Conservation (phyloP, 257 asterid genomes). For the Fraxinus anomala region DNA sequence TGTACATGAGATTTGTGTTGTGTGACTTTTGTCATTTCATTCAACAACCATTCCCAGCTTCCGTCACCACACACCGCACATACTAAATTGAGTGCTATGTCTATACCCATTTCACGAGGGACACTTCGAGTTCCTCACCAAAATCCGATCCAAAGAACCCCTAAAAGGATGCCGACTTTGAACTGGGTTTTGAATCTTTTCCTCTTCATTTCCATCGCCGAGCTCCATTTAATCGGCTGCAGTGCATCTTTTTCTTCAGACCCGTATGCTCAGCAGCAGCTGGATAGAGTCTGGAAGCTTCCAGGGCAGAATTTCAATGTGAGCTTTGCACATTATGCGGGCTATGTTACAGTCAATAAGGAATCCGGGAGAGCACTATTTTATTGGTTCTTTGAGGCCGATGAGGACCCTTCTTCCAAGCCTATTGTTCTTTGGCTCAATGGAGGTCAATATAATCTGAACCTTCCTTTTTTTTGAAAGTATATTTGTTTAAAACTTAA, state of each 20-base stretch:
- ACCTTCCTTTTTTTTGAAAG: not conserved
- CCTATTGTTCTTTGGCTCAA: conserved; percentile 96
- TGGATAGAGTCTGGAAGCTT: conserved; percentile 61
- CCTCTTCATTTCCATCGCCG: conserved; percentile 29
- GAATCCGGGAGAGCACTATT: conserved; percentile 71
- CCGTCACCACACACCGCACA: no score
- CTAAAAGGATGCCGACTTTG: conserved; percentile 51
- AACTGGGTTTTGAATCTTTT: conserved; percentile 47
- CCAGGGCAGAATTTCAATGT: conserved; percentile 86
- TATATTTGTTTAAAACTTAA: not conserved
- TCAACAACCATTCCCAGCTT: no score
- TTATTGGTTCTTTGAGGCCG: conserved; percentile 96
- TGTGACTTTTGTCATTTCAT: no score
- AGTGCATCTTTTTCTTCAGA: conserved; percentile 21
- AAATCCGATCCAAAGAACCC: conserved; percentile 29
- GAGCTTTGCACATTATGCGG: conserved; percentile 73
- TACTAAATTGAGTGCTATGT: no score
- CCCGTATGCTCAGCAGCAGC: conserved; percentile 45
- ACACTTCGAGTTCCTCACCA: not conserved
- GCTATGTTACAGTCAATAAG: conserved; percentile 65
- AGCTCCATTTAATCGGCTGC: conserved; percentile 41
- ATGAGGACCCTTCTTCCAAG: conserved; percentile 77
- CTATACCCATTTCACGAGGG: not conserved
- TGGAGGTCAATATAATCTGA: conserved; percentile 62
- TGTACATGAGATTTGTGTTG: no score